A percentile compares a stretch with the other conserved stretches of the same genome.
phyloP scores from a whole-genome alignment of 225 moss, liverwort and hornwort genomes.

The Antitrichia curtipendula region DNA sequence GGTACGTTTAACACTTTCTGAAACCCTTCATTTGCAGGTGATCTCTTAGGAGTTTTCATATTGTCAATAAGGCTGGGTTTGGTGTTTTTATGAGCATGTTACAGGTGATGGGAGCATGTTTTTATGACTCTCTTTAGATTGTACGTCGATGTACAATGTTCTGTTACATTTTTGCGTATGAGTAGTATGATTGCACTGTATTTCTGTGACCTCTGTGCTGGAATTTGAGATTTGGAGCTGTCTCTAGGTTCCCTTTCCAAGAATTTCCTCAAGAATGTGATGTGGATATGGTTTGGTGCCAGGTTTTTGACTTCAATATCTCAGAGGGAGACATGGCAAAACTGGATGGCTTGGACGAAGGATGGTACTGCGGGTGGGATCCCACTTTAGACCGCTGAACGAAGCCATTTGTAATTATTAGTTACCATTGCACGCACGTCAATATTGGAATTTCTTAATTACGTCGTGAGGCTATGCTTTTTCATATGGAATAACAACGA shows the following conservation, averaged over 20 bases:
- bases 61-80: not conserved
- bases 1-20: not conserved
- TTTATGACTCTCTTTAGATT: not conserved
- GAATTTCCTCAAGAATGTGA: not conserved
- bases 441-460: not conserved
- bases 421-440: not conserved
- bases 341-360: constrained; percentile 58
- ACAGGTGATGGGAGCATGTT: not conserved
- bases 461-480: not conserved
- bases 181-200: not conserved
- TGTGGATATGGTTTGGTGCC: not conserved
- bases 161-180: not conserved
- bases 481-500: not conserved
- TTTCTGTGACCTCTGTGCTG: not conserved
- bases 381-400: constrained; percentile 35
- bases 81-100: not conserved
- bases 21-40: not conserved
- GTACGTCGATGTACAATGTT: not conserved
- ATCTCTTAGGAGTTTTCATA: not conserved
- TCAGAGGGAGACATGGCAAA: constrained; percentile 42
- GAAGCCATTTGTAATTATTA: not conserved
- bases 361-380: constrained; percentile 56
- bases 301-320: constrained; percentile 93
- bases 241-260: not conserved
- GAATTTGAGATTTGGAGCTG: not conserved